Base-by-base conservation (phyloP, 2,329 filamentous ascomycete genomes). In the Endoconidiophora laricicola region DNA sequence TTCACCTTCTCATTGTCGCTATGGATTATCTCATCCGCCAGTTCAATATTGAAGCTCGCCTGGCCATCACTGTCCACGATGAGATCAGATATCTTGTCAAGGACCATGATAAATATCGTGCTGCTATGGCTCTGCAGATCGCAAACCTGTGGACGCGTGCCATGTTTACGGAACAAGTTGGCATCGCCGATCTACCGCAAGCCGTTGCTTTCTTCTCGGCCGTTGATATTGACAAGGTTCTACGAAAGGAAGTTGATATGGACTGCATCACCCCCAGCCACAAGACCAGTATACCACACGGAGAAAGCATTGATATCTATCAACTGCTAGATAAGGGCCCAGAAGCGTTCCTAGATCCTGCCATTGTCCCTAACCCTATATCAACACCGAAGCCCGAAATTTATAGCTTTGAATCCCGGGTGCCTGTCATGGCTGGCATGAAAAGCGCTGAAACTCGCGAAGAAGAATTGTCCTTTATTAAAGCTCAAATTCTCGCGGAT, bases 181-280 rank as follows among this genome's bases (percentile, higher is more conserved):
- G 91, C 53, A 98, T 98, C 58, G 72, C 94, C 56, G 91, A 98
- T 60, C 73, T 98, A 7, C 91, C 93, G 0, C 91, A 96, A 60
- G 80, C 83, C 0, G 95, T 88, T 59, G 91, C 91, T 6, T 98
- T 87, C 65, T 98, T 98, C 66, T 93, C 85, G 1, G 90, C 91
- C 3, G 79, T 98, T 4, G 91, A 98, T 60, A 85, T 98, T 56
- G 91, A 98, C 60, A 81, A 86, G 58, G 88, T 98, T 2, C 71
- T 98, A n/a, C 78, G 91, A 47, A 98, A 98, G 62, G 91, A 98
- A 64, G 93, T 98, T 3, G 83, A 98, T 62, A 94, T 98, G 86
- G 84, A 94, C 60, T 98, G 91, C 62, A 66, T 96, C 41, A 98
- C 91, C 0, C 91, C 91, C 1, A 91, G 83, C 41, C 84, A 98